A percentile compares a stretch with the other conserved stretches of the same genome.
Conservation (phyloP, 1,284 basidiomycete genomes). For the Marasmius oreades region DNA sequence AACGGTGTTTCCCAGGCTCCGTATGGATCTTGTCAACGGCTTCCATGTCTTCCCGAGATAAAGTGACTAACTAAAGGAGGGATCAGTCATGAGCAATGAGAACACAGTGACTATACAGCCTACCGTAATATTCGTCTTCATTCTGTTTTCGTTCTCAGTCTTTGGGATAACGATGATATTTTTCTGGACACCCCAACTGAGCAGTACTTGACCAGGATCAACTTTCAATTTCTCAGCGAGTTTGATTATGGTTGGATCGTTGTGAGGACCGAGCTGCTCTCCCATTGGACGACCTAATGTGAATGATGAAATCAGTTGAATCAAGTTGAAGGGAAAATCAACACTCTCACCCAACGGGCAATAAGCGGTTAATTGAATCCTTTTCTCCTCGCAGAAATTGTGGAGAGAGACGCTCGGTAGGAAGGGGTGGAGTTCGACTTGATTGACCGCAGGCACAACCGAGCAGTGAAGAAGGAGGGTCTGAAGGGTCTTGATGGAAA, state of each 20-base stretch:
- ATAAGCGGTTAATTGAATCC: conserved; percentile 67
- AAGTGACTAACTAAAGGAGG: not conserved
- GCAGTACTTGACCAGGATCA: conserved; percentile 27
- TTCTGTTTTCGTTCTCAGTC: conserved; percentile 7
- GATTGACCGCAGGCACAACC: conserved; percentile 56
- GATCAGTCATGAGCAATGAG: not conserved
- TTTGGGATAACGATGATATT: conserved; percentile 10
- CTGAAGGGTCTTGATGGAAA: conserved; percentile 51
- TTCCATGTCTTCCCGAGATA: not conserved
- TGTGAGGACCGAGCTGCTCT: not conserved
- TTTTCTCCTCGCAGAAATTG: conserved; percentile 50
- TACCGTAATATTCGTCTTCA: conserved; percentile 6
- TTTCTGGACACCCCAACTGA: conserved; percentile 9
- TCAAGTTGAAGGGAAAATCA: not conserved
- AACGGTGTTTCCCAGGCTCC: conserved; percentile 10
- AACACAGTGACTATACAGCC: not conserved
- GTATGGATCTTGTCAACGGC: conserved; percentile 3
- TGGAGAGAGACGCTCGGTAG: conserved; percentile 54
- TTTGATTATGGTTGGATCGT: conserved; percentile 34
- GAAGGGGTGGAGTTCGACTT: conserved; percentile 56
- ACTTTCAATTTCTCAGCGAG: conserved; percentile 54
- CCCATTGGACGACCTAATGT: not conserved
- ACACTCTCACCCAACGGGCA: conserved; percentile 50
- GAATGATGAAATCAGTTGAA: not conserved
- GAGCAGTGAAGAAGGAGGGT: conserved; percentile 33